These are phyloP conservation scores for Galium porrigens DNA, from an alignment of 305 asterid species.

Conservation along the genomic window DNA sequence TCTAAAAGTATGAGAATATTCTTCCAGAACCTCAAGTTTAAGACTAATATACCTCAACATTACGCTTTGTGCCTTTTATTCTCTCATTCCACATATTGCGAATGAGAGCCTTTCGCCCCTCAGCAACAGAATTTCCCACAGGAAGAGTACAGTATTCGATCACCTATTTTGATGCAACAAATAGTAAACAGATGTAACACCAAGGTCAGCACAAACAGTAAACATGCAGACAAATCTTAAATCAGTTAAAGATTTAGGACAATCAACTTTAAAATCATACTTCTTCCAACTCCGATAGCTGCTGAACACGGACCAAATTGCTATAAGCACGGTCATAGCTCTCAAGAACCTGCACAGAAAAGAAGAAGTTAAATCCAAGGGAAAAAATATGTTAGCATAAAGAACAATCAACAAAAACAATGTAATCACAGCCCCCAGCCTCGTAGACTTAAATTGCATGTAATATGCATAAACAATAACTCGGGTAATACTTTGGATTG, in stretches of 20 bases:
- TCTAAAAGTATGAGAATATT: not conserved
- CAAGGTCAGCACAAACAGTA: not conserved
- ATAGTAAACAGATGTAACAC: not conserved
- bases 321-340: slow-evolving; percentile 96
- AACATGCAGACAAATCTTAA: slow-evolving; percentile 1
- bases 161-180: slow-evolving; percentile 39
- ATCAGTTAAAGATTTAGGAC: slow-evolving; percentile 6
- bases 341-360: slow-evolving; percentile 63
- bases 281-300: slow-evolving; percentile 93
- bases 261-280: slow-evolving; percentile 26
- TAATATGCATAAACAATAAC: not conserved
- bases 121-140: slow-evolving; percentile 64
- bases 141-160: slow-evolving; percentile 92
- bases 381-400: not conserved
- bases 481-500: not conserved
- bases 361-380: not conserved
- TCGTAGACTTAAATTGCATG: too few relatives aligned
- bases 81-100: slow-evolving; percentile 99
- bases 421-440: too few relatives aligned
- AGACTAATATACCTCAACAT: slow-evolving; percentile 67
- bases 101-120: slow-evolving; percentile 70
- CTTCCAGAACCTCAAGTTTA: not conserved
- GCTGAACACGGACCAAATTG: slow-evolving; percentile 98
- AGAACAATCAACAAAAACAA: not conserved
- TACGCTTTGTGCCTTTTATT: slow-evolving; percentile 82